Evolutionary conservation across 257 asterid species (phyloP).

Genomic region (Avicennia marina): DNA sequence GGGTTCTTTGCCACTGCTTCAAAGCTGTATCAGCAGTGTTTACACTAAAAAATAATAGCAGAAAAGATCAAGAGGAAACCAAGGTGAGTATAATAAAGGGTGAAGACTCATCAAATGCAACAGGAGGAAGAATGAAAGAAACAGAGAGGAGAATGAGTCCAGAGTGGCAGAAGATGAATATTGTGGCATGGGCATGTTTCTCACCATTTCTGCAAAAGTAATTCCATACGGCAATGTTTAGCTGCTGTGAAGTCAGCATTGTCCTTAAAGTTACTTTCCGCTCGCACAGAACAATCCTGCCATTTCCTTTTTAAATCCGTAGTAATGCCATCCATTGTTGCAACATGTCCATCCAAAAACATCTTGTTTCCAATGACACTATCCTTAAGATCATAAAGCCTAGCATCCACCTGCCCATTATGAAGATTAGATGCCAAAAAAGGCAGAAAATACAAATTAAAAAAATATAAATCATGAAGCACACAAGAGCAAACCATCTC

Average conservation of each 20-base stretch:
- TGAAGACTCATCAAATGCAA: background rate
- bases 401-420: slow-evolving; percentile 49
- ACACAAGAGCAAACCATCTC: slow-evolving; percentile 47
- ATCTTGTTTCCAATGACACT: slow-evolving; percentile 44
- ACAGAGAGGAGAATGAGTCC: background rate
- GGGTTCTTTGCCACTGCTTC: slow-evolving; percentile 39
- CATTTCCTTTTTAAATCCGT: slow-evolving; percentile 77
- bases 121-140: background rate
- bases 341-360: slow-evolving; percentile 57
- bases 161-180: background rate
- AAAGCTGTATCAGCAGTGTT: slow-evolving; percentile 45
- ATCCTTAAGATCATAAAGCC: slow-evolving; percentile 48
- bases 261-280: slow-evolving; percentile 46
- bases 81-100: background rate
- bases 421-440: slow-evolving; percentile 2
- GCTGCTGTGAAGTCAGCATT: slow-evolving; percentile 63
- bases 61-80: background rate
- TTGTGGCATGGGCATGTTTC: background rate
- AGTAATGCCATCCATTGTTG: slow-evolving; percentile 56
- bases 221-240: slow-evolving; percentile 77
- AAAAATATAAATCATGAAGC: background rate
- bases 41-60: slow-evolving; percentile 28
- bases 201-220: slow-evolving; percentile 61
- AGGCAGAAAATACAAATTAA: background rate
- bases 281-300: slow-evolving; percentile 56